phyloP scores from a whole-genome alignment of 148 eudicot genomes.

The Spergularia bocconei region DNA sequence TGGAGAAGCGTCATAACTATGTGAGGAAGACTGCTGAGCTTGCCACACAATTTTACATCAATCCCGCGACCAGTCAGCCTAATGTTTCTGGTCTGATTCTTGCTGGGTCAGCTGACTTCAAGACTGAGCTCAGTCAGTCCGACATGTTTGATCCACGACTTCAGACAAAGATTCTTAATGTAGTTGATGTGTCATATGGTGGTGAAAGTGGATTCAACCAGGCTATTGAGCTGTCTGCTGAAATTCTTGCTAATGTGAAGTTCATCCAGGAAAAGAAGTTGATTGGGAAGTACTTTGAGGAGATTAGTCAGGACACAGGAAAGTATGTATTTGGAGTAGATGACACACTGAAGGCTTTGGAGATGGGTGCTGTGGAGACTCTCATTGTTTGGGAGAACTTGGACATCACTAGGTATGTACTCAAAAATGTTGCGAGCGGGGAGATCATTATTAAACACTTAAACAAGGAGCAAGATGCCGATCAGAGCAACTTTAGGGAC shows the following conservation, averaged over 20 bases:
- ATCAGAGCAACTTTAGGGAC: conserved; percentile 25
- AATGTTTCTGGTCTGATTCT: conserved; percentile 27
- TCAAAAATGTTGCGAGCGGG: conserved; percentile 20
- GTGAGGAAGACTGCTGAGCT: conserved; percentile 28
- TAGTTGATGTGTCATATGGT: conserved; percentile 30
- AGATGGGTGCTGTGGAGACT: conserved; percentile 32
- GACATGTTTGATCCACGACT: conserved; percentile 32
- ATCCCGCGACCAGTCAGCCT: conserved; percentile 24
- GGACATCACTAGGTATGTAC: conserved; percentile 22
- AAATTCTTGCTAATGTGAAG: conserved; percentile 24
- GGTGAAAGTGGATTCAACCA: conserved; percentile 34
- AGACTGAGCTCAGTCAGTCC: conserved; percentile 27
- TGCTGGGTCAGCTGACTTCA: conserved; percentile 31
- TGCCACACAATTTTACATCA: conserved; percentile 23
- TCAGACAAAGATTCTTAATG: conserved; percentile 16
- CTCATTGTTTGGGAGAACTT: conserved; percentile 30
- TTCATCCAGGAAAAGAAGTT: conserved; percentile 29
- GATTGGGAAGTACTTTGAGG: conserved; percentile 28
- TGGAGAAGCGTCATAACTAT: conserved; percentile 28
- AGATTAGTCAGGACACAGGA: conserved; percentile 30
- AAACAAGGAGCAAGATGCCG: conserved; percentile 25
- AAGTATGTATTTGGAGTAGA: conserved; percentile 31
- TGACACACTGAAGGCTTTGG: conserved; percentile 29
- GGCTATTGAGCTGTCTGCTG: conserved; percentile 28
- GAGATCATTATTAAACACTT: conserved; percentile 22